These are phyloP conservation scores for Taphrina betulina DNA, from an alignment of 1,139 yeast species.

Conservation along the genomic window DNA sequence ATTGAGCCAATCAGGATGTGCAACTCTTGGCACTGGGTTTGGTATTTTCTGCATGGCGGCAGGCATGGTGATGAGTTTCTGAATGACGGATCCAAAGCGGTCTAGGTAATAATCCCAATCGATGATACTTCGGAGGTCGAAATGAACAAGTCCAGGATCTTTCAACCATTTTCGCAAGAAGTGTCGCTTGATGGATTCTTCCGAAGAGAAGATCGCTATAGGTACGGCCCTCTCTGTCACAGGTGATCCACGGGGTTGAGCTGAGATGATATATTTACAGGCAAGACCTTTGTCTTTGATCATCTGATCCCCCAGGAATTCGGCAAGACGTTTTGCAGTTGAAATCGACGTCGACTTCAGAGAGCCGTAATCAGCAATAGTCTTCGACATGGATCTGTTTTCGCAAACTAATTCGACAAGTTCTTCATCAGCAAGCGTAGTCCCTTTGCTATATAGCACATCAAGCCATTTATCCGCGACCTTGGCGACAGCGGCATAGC, in stretches of 20 bases:
- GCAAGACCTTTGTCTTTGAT: constrained; percentile 95
- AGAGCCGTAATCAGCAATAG: constrained; percentile 80
- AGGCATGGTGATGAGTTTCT: constrained; percentile 93
- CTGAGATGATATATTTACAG: constrained; percentile 88
- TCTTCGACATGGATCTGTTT: constrained; percentile 91
- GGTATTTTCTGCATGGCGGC: constrained; percentile 87
- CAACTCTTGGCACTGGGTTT: constrained; percentile 95
- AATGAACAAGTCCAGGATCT: constrained; percentile 73
- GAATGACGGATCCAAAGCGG: constrained; percentile 87
- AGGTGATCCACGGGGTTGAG: constrained; percentile 79
- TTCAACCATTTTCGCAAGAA: constrained; percentile 83
- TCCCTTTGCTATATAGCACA: constrained; percentile 83
- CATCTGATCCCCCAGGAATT: constrained; percentile 96
- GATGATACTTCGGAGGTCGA: constrained; percentile 82
- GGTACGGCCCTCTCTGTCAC: constrained; percentile 97
- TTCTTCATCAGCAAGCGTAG: constrained; percentile 88
- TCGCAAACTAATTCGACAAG: constrained; percentile 93
- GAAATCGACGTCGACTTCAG: constrained; percentile 96
- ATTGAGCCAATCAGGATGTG: constrained; percentile 91
- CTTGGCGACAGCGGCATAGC: constrained; percentile 84
- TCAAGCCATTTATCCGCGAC: constrained; percentile 97
- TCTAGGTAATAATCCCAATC: constrained; percentile 95
- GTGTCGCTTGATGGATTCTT: constrained; percentile 56
- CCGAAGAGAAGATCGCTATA: constrained; percentile 91
- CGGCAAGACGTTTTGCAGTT: constrained; percentile 89